Evolutionary conservation across 2,329 filamentous ascomycete genomes (phyloP).

Genomic region (Stachybotrys echinatus): DNA sequence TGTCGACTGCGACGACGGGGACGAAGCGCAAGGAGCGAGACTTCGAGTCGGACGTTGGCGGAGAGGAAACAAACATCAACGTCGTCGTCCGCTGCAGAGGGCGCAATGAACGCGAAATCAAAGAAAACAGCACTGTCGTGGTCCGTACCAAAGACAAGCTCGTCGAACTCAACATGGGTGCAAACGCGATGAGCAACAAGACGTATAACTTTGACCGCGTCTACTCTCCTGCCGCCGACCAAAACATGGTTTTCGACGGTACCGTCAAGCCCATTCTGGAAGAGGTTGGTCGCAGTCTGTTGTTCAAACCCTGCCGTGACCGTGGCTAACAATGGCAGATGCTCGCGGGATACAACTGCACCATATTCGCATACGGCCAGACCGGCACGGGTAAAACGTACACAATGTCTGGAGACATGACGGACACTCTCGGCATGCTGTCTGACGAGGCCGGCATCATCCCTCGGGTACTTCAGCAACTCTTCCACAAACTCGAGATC

Average conservation of each 20-base stretch:
- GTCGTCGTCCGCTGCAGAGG: constrained; percentile 94
- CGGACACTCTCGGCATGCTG: constrained; percentile 74
- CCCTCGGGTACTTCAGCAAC: constrained; percentile 77
- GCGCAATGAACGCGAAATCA: constrained; percentile 85
- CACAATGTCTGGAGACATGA: constrained; percentile 98
- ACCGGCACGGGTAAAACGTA: constrained; percentile 98
- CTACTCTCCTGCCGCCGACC: constrained; percentile 91
- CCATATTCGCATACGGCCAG: constrained; percentile 97
- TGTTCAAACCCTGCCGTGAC: background rate
- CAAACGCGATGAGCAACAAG: constrained; percentile 90
- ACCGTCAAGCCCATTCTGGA: constrained; percentile 89
- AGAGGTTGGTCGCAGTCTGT: constrained; percentile 62
- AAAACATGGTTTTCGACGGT: constrained; percentile 91
- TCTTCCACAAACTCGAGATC: constrained; percentile 79
- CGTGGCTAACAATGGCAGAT: constrained; percentile 52
- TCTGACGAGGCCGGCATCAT: constrained; percentile 94
- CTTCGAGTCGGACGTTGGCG: constrained; percentile 59
- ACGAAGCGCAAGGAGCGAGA: constrained; percentile 85
- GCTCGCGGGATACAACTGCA: constrained; percentile 92
- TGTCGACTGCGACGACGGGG: constrained; percentile 52
- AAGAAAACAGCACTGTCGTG: constrained; percentile 92
- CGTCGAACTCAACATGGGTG: constrained; percentile 86
- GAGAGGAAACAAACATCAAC: constrained; percentile 92
- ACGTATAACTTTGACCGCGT: constrained; percentile 96
- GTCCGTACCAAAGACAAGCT: constrained; percentile 78